phyloP scores from a whole-genome alignment of 2,329 filamentous ascomycete genomes.

The Penicillium sp. region DNA sequence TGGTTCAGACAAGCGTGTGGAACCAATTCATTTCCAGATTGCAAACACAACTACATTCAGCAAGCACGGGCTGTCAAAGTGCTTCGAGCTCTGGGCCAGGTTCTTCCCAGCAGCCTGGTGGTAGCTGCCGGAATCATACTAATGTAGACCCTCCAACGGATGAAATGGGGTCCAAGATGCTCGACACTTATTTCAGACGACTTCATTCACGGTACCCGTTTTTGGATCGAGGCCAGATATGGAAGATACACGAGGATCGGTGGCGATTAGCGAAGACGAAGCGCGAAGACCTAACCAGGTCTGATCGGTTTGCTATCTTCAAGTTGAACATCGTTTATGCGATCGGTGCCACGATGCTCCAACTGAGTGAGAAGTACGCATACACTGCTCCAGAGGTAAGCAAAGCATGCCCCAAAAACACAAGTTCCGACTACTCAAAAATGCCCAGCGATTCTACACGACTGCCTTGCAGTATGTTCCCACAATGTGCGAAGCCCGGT shows the following conservation, averaged over 20 bases:
- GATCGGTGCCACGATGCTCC: constrained; percentile 55
- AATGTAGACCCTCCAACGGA: constrained; percentile 53
- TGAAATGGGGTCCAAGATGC: constrained; percentile 49
- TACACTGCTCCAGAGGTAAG: constrained; percentile 50
- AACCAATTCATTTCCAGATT: constrained; percentile 51
- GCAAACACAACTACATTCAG: constrained; percentile 20
- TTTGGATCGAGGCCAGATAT: constrained; percentile 51
- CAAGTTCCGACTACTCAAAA: background rate
- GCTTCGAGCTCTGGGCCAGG: constrained; percentile 2
- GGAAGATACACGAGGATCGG: constrained; percentile 50
- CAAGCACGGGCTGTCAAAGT: constrained; percentile 20
- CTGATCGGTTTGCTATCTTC: constrained; percentile 53
- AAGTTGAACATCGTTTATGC: constrained; percentile 58
- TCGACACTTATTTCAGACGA: constrained; percentile 52
- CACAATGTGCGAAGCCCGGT: constrained; percentile 53
- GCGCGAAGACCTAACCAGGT: constrained; percentile 38
- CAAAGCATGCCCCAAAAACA: background rate
- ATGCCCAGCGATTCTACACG: constrained; percentile 53
- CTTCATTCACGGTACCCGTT: constrained; percentile 57
- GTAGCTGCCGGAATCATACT: constrained; percentile 39
- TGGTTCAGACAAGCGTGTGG: constrained; percentile 60
- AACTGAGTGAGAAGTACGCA: constrained; percentile 52
- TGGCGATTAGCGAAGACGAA: constrained; percentile 43
- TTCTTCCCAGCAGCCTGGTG: constrained; percentile 23
- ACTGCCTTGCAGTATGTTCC: constrained; percentile 55